phyloP scores from a whole-genome alignment of 768 basidiomycete species.

The Termitomyces sp. region DNA sequence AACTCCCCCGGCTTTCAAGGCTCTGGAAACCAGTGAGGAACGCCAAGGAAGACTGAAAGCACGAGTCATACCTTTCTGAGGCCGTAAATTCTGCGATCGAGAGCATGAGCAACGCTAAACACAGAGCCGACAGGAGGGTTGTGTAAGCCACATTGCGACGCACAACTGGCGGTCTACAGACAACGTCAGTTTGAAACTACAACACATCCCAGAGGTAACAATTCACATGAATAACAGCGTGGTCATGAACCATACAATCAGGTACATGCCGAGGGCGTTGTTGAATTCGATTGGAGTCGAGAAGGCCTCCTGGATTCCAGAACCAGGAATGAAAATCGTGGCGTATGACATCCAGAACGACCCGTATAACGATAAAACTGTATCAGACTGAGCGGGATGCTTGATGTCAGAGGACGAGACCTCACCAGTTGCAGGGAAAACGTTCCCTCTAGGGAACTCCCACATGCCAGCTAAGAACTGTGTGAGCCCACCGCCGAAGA shows the following conservation, averaged over 20 bases:
- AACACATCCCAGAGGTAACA: not conserved
- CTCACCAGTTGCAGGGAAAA: constrained; percentile 62
- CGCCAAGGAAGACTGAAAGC: not conserved
- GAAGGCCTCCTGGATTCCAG: constrained; percentile 56
- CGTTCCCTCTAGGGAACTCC: constrained; percentile 61
- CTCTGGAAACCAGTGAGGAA: constrained; percentile 7
- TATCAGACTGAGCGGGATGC: not conserved
- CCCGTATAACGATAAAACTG: constrained; percentile 72
- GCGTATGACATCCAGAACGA: constrained; percentile 82
- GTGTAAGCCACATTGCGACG: constrained; percentile 23
- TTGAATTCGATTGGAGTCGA: constrained; percentile 31
- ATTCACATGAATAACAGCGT: constrained; percentile 61
- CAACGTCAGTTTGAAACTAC: not conserved
- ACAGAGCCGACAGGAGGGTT: constrained; percentile 21
- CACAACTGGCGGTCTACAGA: constrained; percentile 20
- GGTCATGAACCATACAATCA: constrained; percentile 64
- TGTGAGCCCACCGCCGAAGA: constrained; percentile 71
- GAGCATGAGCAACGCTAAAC: constrained; percentile 25
- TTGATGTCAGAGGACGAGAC: not conserved
- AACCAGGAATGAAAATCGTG: constrained; percentile 61
- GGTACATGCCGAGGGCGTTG: constrained; percentile 65
- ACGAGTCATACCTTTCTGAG: constrained; percentile 12
- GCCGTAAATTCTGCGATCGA: constrained; percentile 20
- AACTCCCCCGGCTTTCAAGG: constrained; percentile 23
- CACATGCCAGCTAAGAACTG: constrained; percentile 85